A percentile compares a stretch with the other conserved stretches of the same genome.
These are phyloP conservation scores for Quercus parvula DNA, from an alignment of 306 rosid genomes.

Conservation along the genomic window DNA sequence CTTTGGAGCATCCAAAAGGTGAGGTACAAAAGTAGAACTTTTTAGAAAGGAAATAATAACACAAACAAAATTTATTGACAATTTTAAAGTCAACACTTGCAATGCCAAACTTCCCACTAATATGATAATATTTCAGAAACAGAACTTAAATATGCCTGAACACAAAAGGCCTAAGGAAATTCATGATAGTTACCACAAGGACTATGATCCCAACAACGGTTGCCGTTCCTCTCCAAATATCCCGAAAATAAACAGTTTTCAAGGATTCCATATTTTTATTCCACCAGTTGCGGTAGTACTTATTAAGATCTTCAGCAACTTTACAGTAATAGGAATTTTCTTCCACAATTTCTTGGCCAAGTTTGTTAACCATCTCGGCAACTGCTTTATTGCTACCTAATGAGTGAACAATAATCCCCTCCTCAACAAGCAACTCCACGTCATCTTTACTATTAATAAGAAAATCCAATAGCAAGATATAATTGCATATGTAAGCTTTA, in stretches of 20 bases:
- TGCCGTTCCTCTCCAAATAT: conserved; percentile 30
- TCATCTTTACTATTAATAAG: conserved; percentile 23
- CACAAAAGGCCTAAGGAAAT: neutral
- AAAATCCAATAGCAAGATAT: conserved; percentile 16
- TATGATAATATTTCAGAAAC: no score
- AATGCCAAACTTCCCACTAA: neutral
- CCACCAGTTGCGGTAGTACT: neutral
- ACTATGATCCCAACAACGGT: conserved; percentile 23
- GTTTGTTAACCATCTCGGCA: conserved; percentile 6
- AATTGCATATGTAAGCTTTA: conserved; percentile 9
- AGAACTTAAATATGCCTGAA: no score
- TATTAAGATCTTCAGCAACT: neutral
- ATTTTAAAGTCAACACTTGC: neutral
- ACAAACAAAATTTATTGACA: neutral
- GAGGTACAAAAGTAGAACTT: no score
- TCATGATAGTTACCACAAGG: neutral
- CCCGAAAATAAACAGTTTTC: conserved; percentile 27
- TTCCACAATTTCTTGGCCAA: conserved; percentile 1
- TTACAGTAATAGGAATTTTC: neutral
- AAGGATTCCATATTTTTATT: conserved; percentile 8
- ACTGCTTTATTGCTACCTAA: conserved; percentile 23
- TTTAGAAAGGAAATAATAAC: no score
- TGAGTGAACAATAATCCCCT: conserved; percentile 1
- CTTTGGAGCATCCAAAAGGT: no score
- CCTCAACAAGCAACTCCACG: conserved; percentile 13